These are phyloP conservation scores for Vigna angularis DNA, from an alignment of 306 rosid species.

Conservation along the genomic window DNA sequence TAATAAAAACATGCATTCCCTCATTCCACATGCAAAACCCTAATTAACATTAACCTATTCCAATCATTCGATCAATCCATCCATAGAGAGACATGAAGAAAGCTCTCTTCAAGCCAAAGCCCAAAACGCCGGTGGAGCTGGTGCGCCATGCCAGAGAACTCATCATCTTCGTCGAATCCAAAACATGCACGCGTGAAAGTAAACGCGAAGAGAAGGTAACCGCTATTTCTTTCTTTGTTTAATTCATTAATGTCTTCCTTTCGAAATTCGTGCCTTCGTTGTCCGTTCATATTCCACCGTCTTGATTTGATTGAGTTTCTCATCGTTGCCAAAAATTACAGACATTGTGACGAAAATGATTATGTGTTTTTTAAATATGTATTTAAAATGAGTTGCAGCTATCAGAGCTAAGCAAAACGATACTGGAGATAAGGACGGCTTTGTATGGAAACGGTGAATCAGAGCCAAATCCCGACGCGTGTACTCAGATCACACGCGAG, in stretches of 20 bases:
- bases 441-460: constrained; percentile 65
- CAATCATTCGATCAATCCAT: no score
- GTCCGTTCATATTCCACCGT: no score
- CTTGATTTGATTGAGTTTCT: no score
- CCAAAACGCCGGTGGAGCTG: constrained; percentile 53
- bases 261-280: no score
- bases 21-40: constrained; percentile 34
- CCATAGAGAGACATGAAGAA: constrained; percentile 34
- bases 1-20: no score
- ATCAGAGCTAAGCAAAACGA: constrained; percentile 52
- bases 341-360: no score
- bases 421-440: constrained; percentile 56
- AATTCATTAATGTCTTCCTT: background rate
- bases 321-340: no score
- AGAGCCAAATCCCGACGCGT: constrained; percentile 69
- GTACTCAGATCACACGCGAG: constrained; percentile 67
- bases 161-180: constrained; percentile 43
- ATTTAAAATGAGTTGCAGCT: constrained; percentile 50
- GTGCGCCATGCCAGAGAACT: constrained; percentile 55
- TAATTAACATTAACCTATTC: background rate
- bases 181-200: constrained; percentile 40
- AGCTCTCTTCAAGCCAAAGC: constrained; percentile 56
- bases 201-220: constrained; percentile 64
- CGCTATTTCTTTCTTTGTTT: no score
- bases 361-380: no score